Evolutionary conservation across 2,329 filamentous ascomycete genomes (phyloP).

Genomic region (Aspergillus piperis): DNA sequence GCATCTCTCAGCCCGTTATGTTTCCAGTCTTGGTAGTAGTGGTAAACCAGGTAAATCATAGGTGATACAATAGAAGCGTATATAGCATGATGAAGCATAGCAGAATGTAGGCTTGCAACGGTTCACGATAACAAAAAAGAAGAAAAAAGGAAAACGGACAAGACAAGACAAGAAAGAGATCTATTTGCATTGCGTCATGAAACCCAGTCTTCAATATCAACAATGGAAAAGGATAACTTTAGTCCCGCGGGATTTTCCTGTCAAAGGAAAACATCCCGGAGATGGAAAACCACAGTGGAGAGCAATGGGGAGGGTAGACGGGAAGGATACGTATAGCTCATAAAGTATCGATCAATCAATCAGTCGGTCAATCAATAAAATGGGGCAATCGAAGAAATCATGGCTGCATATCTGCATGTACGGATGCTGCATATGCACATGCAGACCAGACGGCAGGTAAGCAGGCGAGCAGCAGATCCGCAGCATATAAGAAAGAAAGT

Average conservation of each 20-base stretch:
- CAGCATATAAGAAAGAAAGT: background rate
- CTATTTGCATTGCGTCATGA: constrained; percentile 1
- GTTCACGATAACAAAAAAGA: background rate
- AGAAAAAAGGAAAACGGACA: no score
- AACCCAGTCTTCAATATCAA: background rate
- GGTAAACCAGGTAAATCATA: background rate
- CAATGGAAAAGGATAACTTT: background rate
- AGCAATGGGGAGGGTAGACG: background rate
- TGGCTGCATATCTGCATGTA: background rate
- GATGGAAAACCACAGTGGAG: no score
- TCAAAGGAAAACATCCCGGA: background rate
- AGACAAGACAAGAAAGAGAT: background rate
- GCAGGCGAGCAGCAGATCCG: background rate
- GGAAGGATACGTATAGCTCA: background rate
- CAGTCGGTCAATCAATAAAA: background rate
- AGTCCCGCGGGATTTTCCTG: background rate
- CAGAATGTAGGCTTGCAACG: background rate
- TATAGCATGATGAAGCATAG: background rate
- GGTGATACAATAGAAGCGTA: background rate
- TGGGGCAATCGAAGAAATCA: background rate
- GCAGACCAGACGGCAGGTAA: background rate
- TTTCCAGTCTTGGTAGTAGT: background rate
- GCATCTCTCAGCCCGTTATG: background rate
- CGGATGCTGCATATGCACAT: constrained; percentile 1
- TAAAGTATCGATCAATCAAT: background rate